phyloP scores from a whole-genome alignment of 495 filamentous ascomycete genomes.

The Cladorrhinum samala region DNA sequence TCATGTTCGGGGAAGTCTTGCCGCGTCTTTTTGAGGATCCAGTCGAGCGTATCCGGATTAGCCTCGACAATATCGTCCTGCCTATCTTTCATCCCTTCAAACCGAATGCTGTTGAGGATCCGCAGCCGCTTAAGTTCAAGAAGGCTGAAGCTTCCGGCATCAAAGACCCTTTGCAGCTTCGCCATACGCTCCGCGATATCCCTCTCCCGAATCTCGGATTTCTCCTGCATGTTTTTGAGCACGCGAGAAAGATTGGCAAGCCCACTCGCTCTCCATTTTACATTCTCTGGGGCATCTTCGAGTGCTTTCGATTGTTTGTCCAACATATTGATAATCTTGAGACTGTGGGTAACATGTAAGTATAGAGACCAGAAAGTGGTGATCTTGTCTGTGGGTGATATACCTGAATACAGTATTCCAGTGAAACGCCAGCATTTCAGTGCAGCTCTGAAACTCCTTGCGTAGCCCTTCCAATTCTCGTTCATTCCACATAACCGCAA shows the following conservation, averaged over 20 bases:
- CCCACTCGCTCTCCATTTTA: neutral
- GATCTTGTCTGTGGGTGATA: too few relatives aligned
- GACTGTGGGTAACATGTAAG: too few relatives aligned
- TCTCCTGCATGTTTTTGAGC: neutral
- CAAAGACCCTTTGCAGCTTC: neutral
- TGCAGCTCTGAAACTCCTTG: neutral
- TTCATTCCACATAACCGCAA: neutral
- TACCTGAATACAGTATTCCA: neutral
- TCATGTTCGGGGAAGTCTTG: neutral
- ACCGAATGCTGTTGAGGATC: neutral
- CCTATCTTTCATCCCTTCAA: neutral
- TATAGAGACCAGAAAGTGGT: too few relatives aligned
- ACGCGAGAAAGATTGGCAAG: neutral
- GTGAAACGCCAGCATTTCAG: neutral
- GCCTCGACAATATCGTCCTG: neutral
- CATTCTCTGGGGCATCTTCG: neutral
- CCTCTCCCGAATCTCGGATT: neutral
- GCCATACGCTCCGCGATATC: neutral
- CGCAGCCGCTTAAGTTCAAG: neutral
- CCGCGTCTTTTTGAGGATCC: too few relatives aligned
- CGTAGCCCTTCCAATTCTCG: neutral
- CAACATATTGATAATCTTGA: neutral
- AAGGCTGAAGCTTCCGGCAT: neutral
- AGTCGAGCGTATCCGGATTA: neutral
- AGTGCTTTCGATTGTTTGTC: neutral